phyloP scores from a whole-genome alignment of 768 basidiomycete species.

The Tephrocybe sp. region DNA sequence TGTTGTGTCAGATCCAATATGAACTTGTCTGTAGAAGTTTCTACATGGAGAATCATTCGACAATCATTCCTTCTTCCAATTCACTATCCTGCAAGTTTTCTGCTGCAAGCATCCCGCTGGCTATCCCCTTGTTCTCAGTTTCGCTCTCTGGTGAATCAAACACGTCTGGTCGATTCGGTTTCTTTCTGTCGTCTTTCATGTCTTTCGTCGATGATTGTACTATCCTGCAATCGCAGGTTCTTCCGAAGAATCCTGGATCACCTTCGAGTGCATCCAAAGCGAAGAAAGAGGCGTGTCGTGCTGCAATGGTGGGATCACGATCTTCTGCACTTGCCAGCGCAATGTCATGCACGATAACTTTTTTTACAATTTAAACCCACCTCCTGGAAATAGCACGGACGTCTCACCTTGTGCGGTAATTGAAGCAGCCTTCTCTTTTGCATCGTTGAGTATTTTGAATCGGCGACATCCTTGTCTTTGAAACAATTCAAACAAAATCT shows the following conservation, averaged over 20 bases:
- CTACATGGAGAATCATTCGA: conserved; percentile 7
- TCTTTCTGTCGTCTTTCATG: conserved; percentile 27
- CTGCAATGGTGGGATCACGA: conserved; percentile 49
- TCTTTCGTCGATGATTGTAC: conserved; percentile 36
- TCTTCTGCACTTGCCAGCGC: conserved; percentile 61
- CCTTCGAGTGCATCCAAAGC: conserved; percentile 71
- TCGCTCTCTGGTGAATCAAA: conserved; percentile 12
- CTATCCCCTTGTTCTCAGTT: conserved; percentile 13
- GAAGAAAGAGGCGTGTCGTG: conserved; percentile 58
- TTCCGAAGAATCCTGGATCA: conserved; percentile 59
- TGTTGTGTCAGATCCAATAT: not conserved
- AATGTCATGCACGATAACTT: conserved; percentile 71
- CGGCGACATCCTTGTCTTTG: conserved; percentile 71
- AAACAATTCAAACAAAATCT: conserved; percentile 69
- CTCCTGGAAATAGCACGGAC: conserved; percentile 2
- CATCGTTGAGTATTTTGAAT: conserved; percentile 60
- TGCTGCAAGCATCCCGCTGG: conserved; percentile 1
- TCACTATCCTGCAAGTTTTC: conserved; percentile 8
- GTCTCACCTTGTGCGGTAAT: conserved; percentile 10
- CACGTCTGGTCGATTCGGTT: conserved; percentile 24
- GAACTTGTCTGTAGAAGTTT: not conserved
- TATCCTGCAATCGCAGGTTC: conserved; percentile 67
- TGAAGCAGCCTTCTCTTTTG: conserved; percentile 5
- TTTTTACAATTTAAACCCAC: conserved; percentile 4
- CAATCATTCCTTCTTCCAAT: conserved; percentile 19